Percentiles rank a stretch among this genome's conserved stretches.
phyloP scores from a whole-genome alignment of 2,329 filamentous ascomycete genomes.

The Venturia carpophila region DNA sequence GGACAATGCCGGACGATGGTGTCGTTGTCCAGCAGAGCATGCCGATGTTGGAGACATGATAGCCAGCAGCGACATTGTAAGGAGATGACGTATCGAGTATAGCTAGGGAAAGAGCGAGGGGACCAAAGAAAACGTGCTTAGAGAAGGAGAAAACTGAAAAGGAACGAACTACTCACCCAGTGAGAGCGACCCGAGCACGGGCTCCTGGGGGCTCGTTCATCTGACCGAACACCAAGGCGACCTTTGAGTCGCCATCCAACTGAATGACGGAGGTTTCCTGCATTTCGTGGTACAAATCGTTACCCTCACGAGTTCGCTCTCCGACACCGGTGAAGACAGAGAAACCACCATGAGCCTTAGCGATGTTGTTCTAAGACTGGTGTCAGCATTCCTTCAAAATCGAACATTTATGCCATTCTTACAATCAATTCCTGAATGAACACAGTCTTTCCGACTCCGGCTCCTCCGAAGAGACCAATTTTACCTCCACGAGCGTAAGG shows the following conservation, averaged over 20 bases:
- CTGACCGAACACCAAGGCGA: constrained; percentile 98
- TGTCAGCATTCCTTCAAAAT: constrained; percentile 7
- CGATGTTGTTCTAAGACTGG: constrained; percentile 81
- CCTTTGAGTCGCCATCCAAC: constrained; percentile 98
- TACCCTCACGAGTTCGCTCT: constrained; percentile 99
- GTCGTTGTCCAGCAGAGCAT: too few relatives aligned
- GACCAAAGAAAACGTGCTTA: too few relatives aligned
- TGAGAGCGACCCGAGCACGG: constrained; percentile 98
- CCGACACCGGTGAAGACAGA: constrained; percentile 99
- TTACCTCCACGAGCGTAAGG: constrained; percentile 99
- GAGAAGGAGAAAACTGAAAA: too few relatives aligned
- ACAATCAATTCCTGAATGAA: constrained; percentile 99
- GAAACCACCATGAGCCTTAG: constrained; percentile 99
- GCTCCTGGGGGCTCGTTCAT: constrained; percentile 99
- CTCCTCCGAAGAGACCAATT: constrained; percentile 99
- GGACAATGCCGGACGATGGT: too few relatives aligned
- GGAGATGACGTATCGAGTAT: too few relatives aligned
- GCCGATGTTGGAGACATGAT: too few relatives aligned
- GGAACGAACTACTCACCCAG: constrained; percentile 49
- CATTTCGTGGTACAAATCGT: constrained; percentile 99
- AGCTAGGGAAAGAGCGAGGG: too few relatives aligned
- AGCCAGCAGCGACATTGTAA: too few relatives aligned
- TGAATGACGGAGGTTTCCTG: constrained; percentile 99
- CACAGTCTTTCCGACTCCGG: constrained; percentile 99
- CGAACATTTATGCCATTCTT: constrained; percentile 27